A percentile compares a stretch with the other conserved stretches of the same genome.
These are phyloP conservation scores for Starmera quercuum DNA, from an alignment of 805 yeast genomes.

Conservation along the genomic window DNA sequence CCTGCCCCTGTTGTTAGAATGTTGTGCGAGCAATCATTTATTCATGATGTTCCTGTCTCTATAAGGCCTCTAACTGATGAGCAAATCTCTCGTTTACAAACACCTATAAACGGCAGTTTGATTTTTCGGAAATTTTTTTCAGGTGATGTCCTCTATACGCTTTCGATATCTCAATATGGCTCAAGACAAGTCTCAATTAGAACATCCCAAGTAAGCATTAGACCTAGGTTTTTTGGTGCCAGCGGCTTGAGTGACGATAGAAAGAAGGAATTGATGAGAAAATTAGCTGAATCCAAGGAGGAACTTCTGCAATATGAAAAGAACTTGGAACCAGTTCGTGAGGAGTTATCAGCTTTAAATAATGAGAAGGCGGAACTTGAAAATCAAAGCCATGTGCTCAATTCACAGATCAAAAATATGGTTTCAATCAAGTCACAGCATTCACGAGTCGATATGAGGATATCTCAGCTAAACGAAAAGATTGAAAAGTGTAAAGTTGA, in stretches of 20 bases:
- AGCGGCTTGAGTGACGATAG: constrained; percentile 13
- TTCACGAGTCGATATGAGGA: constrained; percentile 19
- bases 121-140: constrained; percentile 52
- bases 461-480: constrained; percentile 21
- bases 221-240: constrained; percentile 7
- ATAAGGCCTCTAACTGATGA: constrained; percentile 32
- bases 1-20: constrained; percentile 65
- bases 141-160: constrained; percentile 43
- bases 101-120: constrained; percentile 34
- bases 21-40: constrained; percentile 49
- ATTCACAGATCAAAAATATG: constrained; percentile 10
- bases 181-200: constrained; percentile 32
- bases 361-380: constrained; percentile 6
- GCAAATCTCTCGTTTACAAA: constrained; percentile 30
- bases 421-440: constrained; percentile 8
- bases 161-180: constrained; percentile 60
- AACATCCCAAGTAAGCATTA: constrained; percentile 7
- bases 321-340: constrained; percentile 2
- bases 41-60: constrained; percentile 58
- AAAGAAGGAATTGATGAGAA: constrained; percentile 9
- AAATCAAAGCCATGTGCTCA: constrained; percentile 14
- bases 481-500: constrained; percentile 28
- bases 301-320: neutral
- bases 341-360: constrained; percentile 6
- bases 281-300: neutral